Evolutionary conservation across 1,139 yeast genomes (phyloP).

Genomic region (Wickerhamiella pararugosa): DNA sequence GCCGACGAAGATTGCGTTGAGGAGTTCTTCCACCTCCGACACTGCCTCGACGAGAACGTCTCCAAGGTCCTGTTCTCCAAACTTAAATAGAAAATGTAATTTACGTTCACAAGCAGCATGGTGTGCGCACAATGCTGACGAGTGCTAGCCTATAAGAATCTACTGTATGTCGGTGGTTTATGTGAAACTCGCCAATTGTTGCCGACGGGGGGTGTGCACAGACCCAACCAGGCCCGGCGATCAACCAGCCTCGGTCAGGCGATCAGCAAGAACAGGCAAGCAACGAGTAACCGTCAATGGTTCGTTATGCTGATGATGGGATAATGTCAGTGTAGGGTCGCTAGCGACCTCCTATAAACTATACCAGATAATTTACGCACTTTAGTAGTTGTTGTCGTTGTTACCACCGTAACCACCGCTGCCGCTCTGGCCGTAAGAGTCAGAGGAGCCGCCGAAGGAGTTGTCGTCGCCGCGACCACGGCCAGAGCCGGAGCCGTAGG

Average conservation of each 20-base stretch:
- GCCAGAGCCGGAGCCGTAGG: conserved; percentile 10
- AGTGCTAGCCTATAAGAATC: too few species aligned
- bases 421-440: not conserved
- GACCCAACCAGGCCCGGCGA: too few species aligned
- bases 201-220: too few species aligned
- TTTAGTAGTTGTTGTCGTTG: conserved; percentile 1
- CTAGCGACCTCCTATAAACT: too few species aligned
- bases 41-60: conserved; percentile 83
- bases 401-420: not conserved
- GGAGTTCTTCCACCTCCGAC: conserved; percentile 94
- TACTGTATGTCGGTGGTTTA: too few species aligned
- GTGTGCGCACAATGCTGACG: too few species aligned
- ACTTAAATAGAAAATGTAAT: conserved; percentile 40
- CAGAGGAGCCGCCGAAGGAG: conserved; percentile 8
- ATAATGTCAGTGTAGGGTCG: too few species aligned
- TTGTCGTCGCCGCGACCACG: not conserved
- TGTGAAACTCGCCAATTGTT: too few species aligned
- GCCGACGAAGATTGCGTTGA: conserved; percentile 81
- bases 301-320: too few species aligned
- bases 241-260: too few species aligned
- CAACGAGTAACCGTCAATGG: too few species aligned
- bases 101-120: not conserved
- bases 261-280: too few species aligned
- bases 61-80: conserved; percentile 82
- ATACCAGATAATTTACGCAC: conserved; percentile 1